Percentiles rank a stretch among this genome's conserved stretches.
These are phyloP conservation scores for Spirogloea muscicola DNA, from an alignment of 139 green algal species.

Conservation along the genomic window DNA sequence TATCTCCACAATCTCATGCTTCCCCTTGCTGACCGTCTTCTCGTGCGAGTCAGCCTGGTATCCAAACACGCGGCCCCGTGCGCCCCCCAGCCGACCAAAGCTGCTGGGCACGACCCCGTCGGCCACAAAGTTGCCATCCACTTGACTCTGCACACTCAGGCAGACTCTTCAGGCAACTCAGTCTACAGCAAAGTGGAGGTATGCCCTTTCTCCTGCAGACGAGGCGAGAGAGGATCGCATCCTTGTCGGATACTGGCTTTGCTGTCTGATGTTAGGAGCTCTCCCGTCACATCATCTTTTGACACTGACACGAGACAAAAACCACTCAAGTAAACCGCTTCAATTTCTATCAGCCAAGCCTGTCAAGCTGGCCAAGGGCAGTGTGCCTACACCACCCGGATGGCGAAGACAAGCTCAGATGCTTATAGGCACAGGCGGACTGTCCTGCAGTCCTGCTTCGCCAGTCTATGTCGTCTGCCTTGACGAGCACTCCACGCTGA, in stretches of 20 bases:
- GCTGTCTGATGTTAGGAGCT: background rate
- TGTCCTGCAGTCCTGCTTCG: too few relatives aligned
- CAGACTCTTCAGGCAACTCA: conserved; percentile 5
- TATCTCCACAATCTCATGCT: conserved; percentile 66
- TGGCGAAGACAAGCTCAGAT: too few relatives aligned
- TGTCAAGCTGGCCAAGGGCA: too few relatives aligned
- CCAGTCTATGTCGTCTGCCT: too few relatives aligned
- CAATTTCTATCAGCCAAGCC: background rate
- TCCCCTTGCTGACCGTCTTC: conserved; percentile 62
- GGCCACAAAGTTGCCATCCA: conserved; percentile 81
- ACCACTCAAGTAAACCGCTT: background rate
- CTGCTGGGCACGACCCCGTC: conserved; percentile 53
- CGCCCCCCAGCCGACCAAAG: conserved; percentile 39
- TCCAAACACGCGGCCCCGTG: conserved; percentile 69
- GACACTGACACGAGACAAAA: conserved; percentile 5
- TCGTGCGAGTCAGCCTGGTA: conserved; percentile 81
- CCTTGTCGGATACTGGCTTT: background rate
- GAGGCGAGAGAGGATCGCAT: background rate
- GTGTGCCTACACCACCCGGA: too few relatives aligned
- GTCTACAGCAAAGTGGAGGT: background rate
- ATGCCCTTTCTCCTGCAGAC: background rate
- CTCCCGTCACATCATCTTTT: background rate
- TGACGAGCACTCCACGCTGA: too few relatives aligned
- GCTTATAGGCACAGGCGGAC: too few relatives aligned
- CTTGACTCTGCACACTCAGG: conserved; percentile 26